phyloP scores from a whole-genome alignment of 73 alveolate species.

The Uronychia binucleata region DNA sequence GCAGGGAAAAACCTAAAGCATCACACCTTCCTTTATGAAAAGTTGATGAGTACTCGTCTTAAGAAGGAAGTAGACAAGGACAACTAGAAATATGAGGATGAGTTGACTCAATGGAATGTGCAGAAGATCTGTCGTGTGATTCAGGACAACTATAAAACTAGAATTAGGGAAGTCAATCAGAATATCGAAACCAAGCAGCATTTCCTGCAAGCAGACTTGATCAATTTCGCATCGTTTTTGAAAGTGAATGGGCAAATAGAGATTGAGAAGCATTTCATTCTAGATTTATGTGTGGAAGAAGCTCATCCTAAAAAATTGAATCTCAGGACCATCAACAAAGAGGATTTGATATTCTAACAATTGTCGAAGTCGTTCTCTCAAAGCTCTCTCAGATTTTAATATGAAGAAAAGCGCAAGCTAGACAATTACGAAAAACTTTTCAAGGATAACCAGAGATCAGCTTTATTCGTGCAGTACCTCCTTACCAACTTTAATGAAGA shows the following conservation, averaged over 20 bases:
- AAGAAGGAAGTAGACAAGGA: neutral
- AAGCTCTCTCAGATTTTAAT: neutral
- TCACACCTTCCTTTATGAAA: neutral
- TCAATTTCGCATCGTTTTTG: neutral
- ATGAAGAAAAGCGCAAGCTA: neutral
- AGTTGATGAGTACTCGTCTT: neutral
- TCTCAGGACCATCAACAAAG: neutral
- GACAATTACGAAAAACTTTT: neutral
- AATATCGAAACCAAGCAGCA: neutral
- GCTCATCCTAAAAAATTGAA: neutral
- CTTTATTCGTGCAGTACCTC: neutral
- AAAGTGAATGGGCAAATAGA: neutral
- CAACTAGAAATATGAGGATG: neutral
- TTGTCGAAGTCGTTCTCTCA: neutral
- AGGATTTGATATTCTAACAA: neutral
- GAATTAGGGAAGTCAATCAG: neutral
- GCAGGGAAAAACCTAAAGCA: neutral
- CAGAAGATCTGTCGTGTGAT: neutral
- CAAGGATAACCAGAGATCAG: neutral
- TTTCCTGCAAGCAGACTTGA: neutral
- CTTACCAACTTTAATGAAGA: neutral
- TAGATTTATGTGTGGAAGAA: neutral
- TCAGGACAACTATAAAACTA: neutral
- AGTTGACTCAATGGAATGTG: neutral
- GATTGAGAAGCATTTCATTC: neutral